Percentiles rank a stretch among this genome's conserved stretches.
These are phyloP conservation scores for Perkinsus olseni DNA, from an alignment of 169 alveolate genomes.

Conservation along the genomic window DNA sequence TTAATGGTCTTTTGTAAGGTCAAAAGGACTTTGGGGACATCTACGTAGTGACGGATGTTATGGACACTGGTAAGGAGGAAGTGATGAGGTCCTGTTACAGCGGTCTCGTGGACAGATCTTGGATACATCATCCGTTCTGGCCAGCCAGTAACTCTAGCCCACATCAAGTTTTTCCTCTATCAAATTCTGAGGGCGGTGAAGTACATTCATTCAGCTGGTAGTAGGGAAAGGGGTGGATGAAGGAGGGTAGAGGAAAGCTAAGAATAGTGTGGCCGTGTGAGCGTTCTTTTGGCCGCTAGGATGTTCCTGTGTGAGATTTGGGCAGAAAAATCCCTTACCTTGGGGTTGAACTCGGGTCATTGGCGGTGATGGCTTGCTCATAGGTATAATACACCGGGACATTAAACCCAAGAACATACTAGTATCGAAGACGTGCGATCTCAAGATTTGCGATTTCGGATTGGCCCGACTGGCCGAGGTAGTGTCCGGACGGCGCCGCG, in stretches of 20 bases:
- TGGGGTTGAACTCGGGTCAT: neutral
- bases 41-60: neutral
- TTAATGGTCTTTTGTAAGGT: neutral
- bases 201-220: conserved; percentile 56
- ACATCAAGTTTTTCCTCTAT: conserved; percentile 51
- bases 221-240: conserved; percentile 51
- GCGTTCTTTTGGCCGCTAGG: too few relatives aligned
- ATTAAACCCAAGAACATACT: conserved; percentile 91
- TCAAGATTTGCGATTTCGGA: conserved; percentile 94
- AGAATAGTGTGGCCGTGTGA: too few relatives aligned
- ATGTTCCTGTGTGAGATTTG: too few relatives aligned
- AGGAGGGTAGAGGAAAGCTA: too few relatives aligned
- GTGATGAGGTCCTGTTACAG: neutral
- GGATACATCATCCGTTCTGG: conserved; percentile 47
- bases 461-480: conserved; percentile 63
- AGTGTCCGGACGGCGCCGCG: too few relatives aligned
- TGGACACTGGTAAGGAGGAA: neutral
- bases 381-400: conserved; percentile 44
- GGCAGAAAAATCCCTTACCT: neutral
- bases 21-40: neutral
- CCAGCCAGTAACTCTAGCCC: conserved; percentile 52
- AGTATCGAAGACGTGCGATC: conserved; percentile 89
- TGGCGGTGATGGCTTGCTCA: neutral
- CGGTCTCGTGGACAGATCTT: conserved; percentile 34
- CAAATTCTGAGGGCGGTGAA: conserved; percentile 58